These are phyloP conservation scores for Cladophialophora psammophila DNA, from an alignment of 2,329 filamentous ascomycete species.

Conservation along the genomic window DNA sequence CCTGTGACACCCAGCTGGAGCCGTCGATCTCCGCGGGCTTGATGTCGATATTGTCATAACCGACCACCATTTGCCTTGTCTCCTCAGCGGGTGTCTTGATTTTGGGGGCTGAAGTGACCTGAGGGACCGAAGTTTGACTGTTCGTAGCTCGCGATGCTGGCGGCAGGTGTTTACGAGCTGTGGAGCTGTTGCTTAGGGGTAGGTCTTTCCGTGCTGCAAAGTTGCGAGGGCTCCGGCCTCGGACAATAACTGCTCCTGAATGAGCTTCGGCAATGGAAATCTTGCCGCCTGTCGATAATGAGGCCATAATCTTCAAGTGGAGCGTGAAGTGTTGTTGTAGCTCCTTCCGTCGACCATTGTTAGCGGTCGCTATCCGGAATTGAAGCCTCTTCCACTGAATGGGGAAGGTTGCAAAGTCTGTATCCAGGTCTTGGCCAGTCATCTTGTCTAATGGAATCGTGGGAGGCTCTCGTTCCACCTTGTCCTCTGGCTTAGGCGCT, in stretches of 20 bases:
- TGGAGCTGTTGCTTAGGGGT: slow-evolving; percentile 80
- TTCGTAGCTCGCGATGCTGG: slow-evolving; percentile 30
- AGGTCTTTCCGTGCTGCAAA: slow-evolving; percentile 95
- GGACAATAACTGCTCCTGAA: slow-evolving; percentile 90
- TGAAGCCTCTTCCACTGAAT: slow-evolving; percentile 94
- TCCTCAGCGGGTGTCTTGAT: slow-evolving; percentile 36
- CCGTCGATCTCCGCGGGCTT: slow-evolving; percentile 29
- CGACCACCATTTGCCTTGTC: slow-evolving; percentile 26
- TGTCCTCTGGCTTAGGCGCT: slow-evolving; percentile 61
- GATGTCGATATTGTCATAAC: slow-evolving; percentile 29
- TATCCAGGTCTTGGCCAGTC: slow-evolving; percentile 73
- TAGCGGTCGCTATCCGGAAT: slow-evolving; percentile 93
- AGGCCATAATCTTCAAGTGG: slow-evolving; percentile 83
- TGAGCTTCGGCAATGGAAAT: slow-evolving; percentile 81
- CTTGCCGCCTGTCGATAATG: slow-evolving; percentile 82
- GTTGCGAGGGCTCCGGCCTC: slow-evolving; percentile 90
- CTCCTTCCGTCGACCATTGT: slow-evolving; percentile 93
- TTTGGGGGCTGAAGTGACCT: slow-evolving; percentile 41
- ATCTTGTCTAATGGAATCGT: slow-evolving; percentile 76
- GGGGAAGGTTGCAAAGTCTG: slow-evolving; percentile 87
- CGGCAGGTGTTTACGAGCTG: slow-evolving; percentile 74
- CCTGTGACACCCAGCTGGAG: slow-evolving; percentile 31
- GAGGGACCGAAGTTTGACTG: slow-evolving; percentile 38
- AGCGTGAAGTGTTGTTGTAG: slow-evolving; percentile 95
- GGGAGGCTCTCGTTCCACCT: slow-evolving; percentile 83